phyloP scores from a whole-genome alignment of 106 monocot species.

The Dendrobium chrysotoxum region DNA sequence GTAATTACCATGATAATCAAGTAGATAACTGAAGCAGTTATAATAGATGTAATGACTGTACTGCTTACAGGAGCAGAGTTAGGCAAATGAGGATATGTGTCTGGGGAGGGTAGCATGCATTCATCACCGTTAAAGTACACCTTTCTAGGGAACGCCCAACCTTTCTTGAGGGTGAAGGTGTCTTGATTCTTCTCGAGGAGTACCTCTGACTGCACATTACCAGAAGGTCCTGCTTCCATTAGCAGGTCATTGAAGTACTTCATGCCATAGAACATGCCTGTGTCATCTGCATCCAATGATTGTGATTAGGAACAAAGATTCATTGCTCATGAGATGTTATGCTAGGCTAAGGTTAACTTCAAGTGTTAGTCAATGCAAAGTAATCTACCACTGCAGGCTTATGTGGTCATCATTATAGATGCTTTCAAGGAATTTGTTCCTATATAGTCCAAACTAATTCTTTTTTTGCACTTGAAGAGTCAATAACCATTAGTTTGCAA shows the following conservation, averaged over 20 bases:
- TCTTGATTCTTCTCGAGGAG: slow-evolving; percentile 44
- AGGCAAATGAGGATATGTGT: slow-evolving; percentile 58
- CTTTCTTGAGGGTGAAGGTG: slow-evolving; percentile 59
- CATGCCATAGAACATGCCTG: slow-evolving; percentile 70
- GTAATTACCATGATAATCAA: not conserved
- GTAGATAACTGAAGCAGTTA: not conserved
- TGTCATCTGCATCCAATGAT: slow-evolving; percentile 40
- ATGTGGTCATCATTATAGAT: too few species aligned
- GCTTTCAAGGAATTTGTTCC: too few species aligned
- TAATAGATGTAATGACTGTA: not conserved
- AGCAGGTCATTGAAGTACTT: slow-evolving; percentile 71
- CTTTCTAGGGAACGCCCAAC: slow-evolving; percentile 69
- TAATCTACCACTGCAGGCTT: too few species aligned
- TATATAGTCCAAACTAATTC: too few species aligned
- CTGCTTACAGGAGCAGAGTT: slow-evolving; percentile 29
- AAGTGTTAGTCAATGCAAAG: too few species aligned
- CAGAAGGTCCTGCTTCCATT: slow-evolving; percentile 63
- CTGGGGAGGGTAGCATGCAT: slow-evolving; percentile 63
- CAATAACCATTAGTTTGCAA: too few species aligned
- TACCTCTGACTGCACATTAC: slow-evolving; percentile 73
- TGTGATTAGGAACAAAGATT: not conserved
- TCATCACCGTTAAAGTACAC: slow-evolving; percentile 88
- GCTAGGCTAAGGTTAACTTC: too few species aligned
- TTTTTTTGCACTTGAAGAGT: too few species aligned
- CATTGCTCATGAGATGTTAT: too few species aligned